A percentile compares a stretch with the other conserved stretches of the same genome.
phyloP scores from a whole-genome alignment of 305 asterid genomes.

The Caryopteris hybrid region DNA sequence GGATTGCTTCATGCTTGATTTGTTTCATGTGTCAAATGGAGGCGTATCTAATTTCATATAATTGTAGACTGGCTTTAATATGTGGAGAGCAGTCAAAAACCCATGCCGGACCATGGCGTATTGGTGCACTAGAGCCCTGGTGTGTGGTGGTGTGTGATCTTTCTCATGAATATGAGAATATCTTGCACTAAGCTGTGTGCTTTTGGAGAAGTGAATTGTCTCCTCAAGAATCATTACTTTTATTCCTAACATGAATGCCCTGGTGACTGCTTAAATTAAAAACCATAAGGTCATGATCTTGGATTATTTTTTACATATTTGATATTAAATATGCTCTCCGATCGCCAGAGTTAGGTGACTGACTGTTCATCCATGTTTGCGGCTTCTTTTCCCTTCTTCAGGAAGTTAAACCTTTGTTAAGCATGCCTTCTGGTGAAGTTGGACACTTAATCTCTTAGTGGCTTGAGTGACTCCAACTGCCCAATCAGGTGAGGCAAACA shows the following conservation, averaged over 20 bases:
- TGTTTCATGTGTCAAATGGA: slow-evolving; percentile 3
- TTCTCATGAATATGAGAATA: not conserved
- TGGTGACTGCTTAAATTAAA: slow-evolving; percentile 7
- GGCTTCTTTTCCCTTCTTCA: slow-evolving; percentile 45
- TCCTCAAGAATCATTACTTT: slow-evolving; percentile 6
- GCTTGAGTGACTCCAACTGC: slow-evolving; percentile 73
- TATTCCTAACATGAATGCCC: slow-evolving; percentile 8
- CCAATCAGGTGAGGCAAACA: slow-evolving; percentile 52
- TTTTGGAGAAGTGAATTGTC: not conserved
- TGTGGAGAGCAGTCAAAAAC: not conserved
- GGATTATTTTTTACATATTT: slow-evolving; percentile 15
- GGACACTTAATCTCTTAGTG: slow-evolving; percentile 61
- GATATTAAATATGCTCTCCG: slow-evolving; percentile 18
- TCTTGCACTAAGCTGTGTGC: not conserved
- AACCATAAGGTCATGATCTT: not conserved
- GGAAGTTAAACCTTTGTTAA: slow-evolving; percentile 43
- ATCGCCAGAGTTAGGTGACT: slow-evolving; percentile 34
- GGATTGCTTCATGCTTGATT: not conserved
- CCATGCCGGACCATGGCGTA: not conserved
- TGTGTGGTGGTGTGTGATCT: not conserved
- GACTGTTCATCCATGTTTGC: slow-evolving; percentile 33
- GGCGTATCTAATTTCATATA: not conserved
- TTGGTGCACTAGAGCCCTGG: not conserved
- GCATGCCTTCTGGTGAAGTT: slow-evolving; percentile 49
- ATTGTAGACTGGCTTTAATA: not conserved